Base-by-base conservation (phyloP, 2,329 filamentous ascomycete genomes). In the Alternaria gansuensis region DNA sequence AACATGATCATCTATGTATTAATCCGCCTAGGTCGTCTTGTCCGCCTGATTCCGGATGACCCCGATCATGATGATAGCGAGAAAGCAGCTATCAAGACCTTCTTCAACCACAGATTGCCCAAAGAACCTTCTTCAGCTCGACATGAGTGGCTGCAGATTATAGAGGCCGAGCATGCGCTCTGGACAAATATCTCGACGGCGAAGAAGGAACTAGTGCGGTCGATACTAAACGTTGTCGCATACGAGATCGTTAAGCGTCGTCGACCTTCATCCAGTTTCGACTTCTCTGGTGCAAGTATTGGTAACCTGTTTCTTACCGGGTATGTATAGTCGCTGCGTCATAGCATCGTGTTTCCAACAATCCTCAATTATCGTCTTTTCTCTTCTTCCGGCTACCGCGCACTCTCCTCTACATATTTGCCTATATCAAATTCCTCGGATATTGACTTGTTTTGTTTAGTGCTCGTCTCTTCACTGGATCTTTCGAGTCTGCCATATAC, bases 401-500 rank as follows among this genome's bases (percentile, higher is more conserved):
- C 7, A 28, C 8, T 14, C 17, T 24, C 6, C 6, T 40, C 36
- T 6, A 17, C 26, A 5, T 28, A 23, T n/a, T 29, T 10, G 11
- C 7, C 26, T 4, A 11, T 14, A 21, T 26, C 14, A 8, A 3
- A 29, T 17, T 26, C 17, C 9, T 13, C 11, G 9, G 6, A 4
- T 9, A 24, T 63, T 73, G 45, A 71, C 44, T 8, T 17, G 7
- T 9, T 0, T 50, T 8, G 8, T 0, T 17, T 50, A 94, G 93
- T 0, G 93, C 92, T 0, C 87, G 94, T 1, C 84, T 98, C 10
- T 97, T 97, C 79, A 93, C 92, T 1, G 94, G 94, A 31, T 94
- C 90, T 58, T 94, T 98, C 65, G 95, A 98, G 76, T 91, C 90
- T 6, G 92, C 92, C 40, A 95, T 98, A 62, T 97, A 97, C 74